Conservation (phyloP, 257 asterid species). For the Ocimum tenuiflorum region DNA sequence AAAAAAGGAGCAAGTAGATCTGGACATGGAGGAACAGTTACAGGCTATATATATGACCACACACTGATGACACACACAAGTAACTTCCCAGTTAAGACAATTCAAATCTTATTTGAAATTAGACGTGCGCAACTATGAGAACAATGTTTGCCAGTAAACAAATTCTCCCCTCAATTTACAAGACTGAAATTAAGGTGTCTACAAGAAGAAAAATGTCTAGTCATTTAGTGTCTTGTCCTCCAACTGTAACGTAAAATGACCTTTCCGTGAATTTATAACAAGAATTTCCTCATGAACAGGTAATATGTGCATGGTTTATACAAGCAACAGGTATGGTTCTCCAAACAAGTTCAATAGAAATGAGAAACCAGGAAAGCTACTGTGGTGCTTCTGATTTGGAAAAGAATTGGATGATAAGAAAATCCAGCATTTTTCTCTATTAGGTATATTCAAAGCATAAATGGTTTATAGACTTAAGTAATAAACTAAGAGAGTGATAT, state of each 20-base stretch:
- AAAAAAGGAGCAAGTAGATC: background rate
- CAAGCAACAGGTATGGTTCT: background rate
- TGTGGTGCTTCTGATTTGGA: background rate
- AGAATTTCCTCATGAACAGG: background rate
- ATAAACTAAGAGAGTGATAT: background rate
- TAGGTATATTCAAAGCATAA: background rate
- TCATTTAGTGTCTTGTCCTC: background rate
- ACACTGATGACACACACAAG: too few species aligned
- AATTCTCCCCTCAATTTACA: background rate
- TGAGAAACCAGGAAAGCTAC: background rate
- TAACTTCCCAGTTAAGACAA: background rate
- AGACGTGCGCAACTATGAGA: background rate
- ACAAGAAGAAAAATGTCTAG: background rate
- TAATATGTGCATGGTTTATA: background rate
- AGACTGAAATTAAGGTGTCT: background rate
- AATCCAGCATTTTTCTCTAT: background rate
- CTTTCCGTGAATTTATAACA: background rate
- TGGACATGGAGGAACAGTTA: background rate
- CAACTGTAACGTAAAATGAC: background rate
- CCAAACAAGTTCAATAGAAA: background rate
- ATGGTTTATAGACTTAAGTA: background rate
- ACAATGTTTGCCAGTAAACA: background rate
- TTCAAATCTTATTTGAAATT: background rate
- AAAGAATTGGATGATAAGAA: background rate
- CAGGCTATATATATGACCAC: background rate